Percentiles rank a stretch among this genome's conserved stretches.
Conservation (phyloP, 164 flowering plant genomes). For the Magnolia changhungtana region DNA sequence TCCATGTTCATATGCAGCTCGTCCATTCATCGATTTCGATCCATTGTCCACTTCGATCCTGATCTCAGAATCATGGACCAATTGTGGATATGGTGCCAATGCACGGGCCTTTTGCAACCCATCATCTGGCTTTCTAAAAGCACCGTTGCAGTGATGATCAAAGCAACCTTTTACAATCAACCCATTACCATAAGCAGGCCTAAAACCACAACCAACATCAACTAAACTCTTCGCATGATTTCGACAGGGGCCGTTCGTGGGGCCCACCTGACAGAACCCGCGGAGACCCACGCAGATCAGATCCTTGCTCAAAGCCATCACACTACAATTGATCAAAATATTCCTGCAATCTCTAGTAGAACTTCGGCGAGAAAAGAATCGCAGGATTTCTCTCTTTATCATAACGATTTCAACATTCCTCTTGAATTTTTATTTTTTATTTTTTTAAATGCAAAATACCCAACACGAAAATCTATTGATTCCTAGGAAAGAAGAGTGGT, state of each 20-base stretch:
- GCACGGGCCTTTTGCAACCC: constrained; percentile 24
- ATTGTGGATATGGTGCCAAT: constrained; percentile 26
- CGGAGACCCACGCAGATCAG: constrained; percentile 8
- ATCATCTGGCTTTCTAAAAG: constrained; percentile 6
- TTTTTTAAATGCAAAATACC: not conserved
- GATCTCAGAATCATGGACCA: constrained; percentile 31
- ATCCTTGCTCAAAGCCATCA: constrained; percentile 22
- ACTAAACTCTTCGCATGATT: not conserved
- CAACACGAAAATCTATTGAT: not conserved
- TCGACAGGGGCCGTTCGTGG: constrained; percentile 1
- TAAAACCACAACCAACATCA: constrained; percentile 8
- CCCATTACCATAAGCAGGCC: constrained; percentile 7
- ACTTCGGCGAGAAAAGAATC: constrained; percentile 10
- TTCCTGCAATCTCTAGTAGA: constrained; percentile 8
- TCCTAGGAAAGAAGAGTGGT: not conserved
- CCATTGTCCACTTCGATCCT: constrained; percentile 20
- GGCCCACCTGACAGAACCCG: constrained; percentile 5
- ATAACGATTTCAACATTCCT: constrained; percentile 24
- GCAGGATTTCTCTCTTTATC: constrained; percentile 28
- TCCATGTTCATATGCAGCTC: constrained; percentile 27
- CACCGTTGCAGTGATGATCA: constrained; percentile 13
- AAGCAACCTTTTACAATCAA: constrained; percentile 29
- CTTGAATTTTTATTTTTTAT: not conserved
- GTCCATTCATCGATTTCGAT: constrained; percentile 18
- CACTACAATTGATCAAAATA: constrained; percentile 3